A percentile compares a stretch with the other conserved stretches of the same genome.
phyloP scores from a whole-genome alignment of 371 early-diverging fungal species.

The Actinomucor elegans region DNA sequence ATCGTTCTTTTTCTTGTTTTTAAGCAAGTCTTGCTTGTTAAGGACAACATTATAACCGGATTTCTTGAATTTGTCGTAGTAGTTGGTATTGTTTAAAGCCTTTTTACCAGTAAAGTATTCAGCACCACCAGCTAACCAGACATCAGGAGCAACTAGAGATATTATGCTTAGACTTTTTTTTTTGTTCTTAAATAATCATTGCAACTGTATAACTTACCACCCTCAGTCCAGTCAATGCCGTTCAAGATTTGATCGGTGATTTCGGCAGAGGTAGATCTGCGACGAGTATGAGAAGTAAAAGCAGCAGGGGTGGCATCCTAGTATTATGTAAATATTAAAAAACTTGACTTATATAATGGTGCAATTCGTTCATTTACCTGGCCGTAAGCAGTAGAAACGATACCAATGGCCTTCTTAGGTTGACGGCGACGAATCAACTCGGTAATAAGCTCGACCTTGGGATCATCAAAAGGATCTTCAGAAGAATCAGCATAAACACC shows the following conservation, averaged over 20 bases:
- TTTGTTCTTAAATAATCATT: not conserved
- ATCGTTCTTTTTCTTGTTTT: slow-evolving; percentile 48
- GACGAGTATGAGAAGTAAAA: slow-evolving; percentile 64
- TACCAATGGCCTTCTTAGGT: slow-evolving; percentile 68
- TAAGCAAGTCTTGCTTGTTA: slow-evolving; percentile 49
- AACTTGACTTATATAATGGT: no score
- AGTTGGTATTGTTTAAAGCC: slow-evolving; percentile 57
- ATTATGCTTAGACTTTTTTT: no score
- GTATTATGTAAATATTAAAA: no score
- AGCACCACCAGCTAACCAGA: slow-evolving; percentile 69
- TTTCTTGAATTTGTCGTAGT: slow-evolving; percentile 51
- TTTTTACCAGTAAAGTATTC: slow-evolving; percentile 54
- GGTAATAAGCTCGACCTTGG: slow-evolving; percentile 65
- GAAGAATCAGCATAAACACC: slow-evolving; percentile 69
- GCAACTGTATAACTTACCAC: slow-evolving; percentile 24
- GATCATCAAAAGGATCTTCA: slow-evolving; percentile 54
- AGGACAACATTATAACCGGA: slow-evolving; percentile 64
- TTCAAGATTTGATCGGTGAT: slow-evolving; percentile 68
- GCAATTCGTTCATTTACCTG: no score
- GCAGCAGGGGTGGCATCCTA: slow-evolving; percentile 80
- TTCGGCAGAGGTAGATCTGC: slow-evolving; percentile 46
- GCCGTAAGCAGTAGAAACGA: slow-evolving; percentile 70
- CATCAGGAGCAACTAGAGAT: slow-evolving; percentile 59
- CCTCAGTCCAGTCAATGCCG: slow-evolving; percentile 51
- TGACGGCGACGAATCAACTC: slow-evolving; percentile 72